Percentiles rank a stretch among this genome's conserved stretches.
phyloP scores from a whole-genome alignment of 495 filamentous ascomycete genomes.

The Podospora fimiseda region DNA sequence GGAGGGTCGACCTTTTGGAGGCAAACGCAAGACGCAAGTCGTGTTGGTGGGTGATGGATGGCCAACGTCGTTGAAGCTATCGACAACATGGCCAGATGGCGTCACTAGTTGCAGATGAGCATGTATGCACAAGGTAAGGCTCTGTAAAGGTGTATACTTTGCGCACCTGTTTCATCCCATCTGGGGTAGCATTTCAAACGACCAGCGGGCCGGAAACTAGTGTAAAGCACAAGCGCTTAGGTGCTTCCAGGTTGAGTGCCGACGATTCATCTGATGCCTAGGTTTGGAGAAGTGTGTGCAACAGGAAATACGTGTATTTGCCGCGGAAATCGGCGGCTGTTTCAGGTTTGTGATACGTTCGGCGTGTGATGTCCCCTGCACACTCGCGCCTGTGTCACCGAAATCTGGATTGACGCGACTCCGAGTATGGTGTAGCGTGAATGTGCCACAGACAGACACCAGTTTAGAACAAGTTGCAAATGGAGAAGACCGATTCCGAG shows the following conservation, averaged over 20 bases:
- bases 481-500: neutral
- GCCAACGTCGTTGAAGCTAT: neutral
- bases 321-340: constrained; percentile 1
- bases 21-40: too few relatives aligned
- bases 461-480: too few relatives aligned
- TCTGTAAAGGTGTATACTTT: neutral
- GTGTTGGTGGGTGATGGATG: too few relatives aligned
- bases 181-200: neutral
- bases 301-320: neutral
- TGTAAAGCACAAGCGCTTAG: constrained; percentile 14
- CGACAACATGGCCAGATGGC: neutral
- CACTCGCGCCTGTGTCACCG: neutral
- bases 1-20: too few relatives aligned
- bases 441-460: too few relatives aligned
- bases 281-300: neutral
- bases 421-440: too few relatives aligned
- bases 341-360: constrained; percentile 6
- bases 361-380: neutral
- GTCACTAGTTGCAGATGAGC: neutral
- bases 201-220: neutral
- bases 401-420: too few relatives aligned
- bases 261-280: constrained; percentile 16
- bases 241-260: too few relatives aligned
- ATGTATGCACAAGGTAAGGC: neutral
- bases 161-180: constrained; percentile 2